Percentiles rank a stretch among this genome's conserved stretches.
Evolutionary conservation across 208 protist species (phyloP).

Genomic region (Endotrypanum monterogeii): DNA sequence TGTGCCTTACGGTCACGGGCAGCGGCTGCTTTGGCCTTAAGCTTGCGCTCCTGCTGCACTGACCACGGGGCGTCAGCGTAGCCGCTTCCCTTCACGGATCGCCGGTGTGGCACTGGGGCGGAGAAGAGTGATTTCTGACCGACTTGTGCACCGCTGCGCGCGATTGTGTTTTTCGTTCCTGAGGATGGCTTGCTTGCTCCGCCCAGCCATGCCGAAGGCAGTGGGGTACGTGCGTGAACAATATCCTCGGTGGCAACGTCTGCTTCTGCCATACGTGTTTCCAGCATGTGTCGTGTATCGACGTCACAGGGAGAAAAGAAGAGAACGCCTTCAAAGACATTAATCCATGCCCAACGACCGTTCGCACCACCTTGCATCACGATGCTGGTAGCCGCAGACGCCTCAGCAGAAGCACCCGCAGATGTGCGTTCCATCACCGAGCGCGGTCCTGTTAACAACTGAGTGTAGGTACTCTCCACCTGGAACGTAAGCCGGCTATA

Average conservation of each 20-base stretch:
- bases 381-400: background rate
- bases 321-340: slow-evolving; percentile 6
- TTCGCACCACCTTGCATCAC: slow-evolving; percentile 16
- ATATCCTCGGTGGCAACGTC: slow-evolving; percentile 29
- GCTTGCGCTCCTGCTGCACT: slow-evolving; percentile 45
- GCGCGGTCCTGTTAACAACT: slow-evolving; percentile 1
- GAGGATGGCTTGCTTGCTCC: background rate
- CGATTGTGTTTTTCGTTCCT: background rate
- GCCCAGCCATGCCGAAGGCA: slow-evolving; percentile 46
- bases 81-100: slow-evolving; percentile 52
- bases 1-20: slow-evolving; percentile 38
- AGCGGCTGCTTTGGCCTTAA: slow-evolving; percentile 13
- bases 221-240: slow-evolving; percentile 62
- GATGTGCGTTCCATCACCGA: background rate
- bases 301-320: slow-evolving; percentile 19
- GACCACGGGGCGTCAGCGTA: slow-evolving; percentile 75
- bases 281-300: slow-evolving; percentile 19
- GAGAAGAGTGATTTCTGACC: background rate
- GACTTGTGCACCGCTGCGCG: background rate
- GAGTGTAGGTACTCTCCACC: slow-evolving; percentile 7
- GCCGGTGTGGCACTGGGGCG: background rate
- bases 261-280: slow-evolving; percentile 11
- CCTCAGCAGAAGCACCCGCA: background rate
- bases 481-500: slow-evolving; percentile 22
- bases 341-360: slow-evolving; percentile 30